phyloP scores from a whole-genome alignment of 352 stramenopile genomes.

The Phytophthora agathidicida region DNA sequence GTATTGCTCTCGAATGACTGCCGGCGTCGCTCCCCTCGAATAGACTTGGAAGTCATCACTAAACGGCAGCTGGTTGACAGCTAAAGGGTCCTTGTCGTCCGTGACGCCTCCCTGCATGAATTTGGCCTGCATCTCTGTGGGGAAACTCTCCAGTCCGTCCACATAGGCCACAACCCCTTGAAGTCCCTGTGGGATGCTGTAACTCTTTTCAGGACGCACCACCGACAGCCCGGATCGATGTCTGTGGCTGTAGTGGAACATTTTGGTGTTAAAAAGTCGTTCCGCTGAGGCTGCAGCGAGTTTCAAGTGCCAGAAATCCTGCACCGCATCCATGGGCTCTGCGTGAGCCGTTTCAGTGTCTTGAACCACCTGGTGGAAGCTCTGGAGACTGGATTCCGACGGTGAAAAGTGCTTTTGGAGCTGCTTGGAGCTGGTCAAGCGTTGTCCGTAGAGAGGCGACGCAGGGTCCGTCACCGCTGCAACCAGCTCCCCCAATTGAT shows the following conservation, averaged over 20 bases:
- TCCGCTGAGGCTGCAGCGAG: constrained; percentile 52
- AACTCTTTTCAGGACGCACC: constrained; percentile 46
- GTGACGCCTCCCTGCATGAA: constrained; percentile 38
- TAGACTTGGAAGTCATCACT: constrained; percentile 12
- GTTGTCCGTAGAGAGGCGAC: constrained; percentile 58
- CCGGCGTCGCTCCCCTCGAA: constrained; percentile 40
- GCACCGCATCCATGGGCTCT: constrained; percentile 22
- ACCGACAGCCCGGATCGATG: constrained; percentile 37
- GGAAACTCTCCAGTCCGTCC: constrained; percentile 77
- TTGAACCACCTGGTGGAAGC: constrained; percentile 16
- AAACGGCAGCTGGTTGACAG: constrained; percentile 32
- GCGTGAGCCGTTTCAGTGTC: constrained; percentile 10
- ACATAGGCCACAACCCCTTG: constrained; percentile 57
- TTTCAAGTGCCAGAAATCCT: constrained; percentile 57
- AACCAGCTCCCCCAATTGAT: constrained; percentile 48
- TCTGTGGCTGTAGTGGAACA: constrained; percentile 57
- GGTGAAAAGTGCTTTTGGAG: constrained; percentile 51
- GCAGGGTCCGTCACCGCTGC: constrained; percentile 47
- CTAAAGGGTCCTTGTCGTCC: constrained; percentile 42
- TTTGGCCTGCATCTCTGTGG: constrained; percentile 64
- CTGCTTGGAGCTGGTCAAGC: constrained; percentile 36
- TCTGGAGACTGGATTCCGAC: constrained; percentile 10
- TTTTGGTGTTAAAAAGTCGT: constrained; percentile 51
- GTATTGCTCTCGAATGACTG: constrained; percentile 63
- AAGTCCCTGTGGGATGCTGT: constrained; percentile 45